Base-by-base conservation (phyloP, 2,329 filamentous ascomycete genomes). In the Ambrosiella xylebori region DNA sequence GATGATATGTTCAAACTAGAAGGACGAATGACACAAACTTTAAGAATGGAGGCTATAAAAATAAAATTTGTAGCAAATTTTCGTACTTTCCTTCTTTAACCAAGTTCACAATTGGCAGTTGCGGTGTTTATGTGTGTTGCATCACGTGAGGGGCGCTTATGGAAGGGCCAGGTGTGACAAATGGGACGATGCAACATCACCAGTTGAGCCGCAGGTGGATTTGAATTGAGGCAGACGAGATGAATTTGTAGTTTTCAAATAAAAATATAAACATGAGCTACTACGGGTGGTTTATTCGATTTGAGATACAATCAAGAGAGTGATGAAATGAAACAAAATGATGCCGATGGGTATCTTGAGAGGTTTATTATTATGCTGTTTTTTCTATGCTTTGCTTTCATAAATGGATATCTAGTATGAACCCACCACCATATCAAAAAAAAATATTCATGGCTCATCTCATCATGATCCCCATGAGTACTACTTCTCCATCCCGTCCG, bases 331-430 rank as follows among this genome's bases (percentile, higher is more conserved):
- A 13, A 47, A 47, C 9, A 47, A 17, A 17, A n/a, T 47, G n/a
- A 11, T 15, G n/a, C 47, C 47, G 13, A 51, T 56, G 58, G 58
- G 54, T 59, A 59, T 59, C 58, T 53, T 57, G 15, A 36, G 44
- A 27, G 53, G 13, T 59, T 39, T 56, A 59, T 59, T 56, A 59
- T 59, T 59, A 49, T 49, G 15, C 11, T 40, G 49, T 19, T 54
- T 59, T 59, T 59, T 41, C 58, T 57, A 59, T 54, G 54, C 57
- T 59, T 59, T 59, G 15, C 37, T 59, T 59, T 59, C 44, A 19
- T 37, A 27, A 12, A 44, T 1, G n/a, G 49, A 37, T n/a, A 51
- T 40, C 27, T 36, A 2, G 44, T 47, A 13, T 8, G n/a, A 13
- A 17, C n/a, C 44, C 8, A 47, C 44, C 11, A 47, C 11, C 7